Evolutionary conservation across 352 stramenopile genomes (phyloP).

Genomic region (Halophytophthora batemanensis): DNA sequence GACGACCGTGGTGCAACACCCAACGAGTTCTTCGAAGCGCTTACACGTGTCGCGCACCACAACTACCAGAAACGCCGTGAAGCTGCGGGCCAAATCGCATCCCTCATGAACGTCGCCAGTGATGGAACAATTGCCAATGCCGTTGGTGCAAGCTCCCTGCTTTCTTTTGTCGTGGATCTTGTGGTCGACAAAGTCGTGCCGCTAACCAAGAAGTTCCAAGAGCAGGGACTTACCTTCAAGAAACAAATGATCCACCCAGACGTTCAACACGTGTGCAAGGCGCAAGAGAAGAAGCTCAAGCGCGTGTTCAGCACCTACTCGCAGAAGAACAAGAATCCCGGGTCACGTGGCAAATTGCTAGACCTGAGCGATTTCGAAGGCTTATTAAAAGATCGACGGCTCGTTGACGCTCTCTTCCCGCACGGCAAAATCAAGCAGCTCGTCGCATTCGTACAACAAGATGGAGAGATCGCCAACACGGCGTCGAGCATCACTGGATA

Average conservation of each 20-base stretch:
- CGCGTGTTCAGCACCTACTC: constrained; percentile 70
- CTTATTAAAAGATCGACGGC: constrained; percentile 61
- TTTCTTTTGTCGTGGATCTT: constrained; percentile 52
- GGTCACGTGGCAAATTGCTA: constrained; percentile 67
- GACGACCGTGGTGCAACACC: constrained; percentile 65
- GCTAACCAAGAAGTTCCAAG: constrained; percentile 74
- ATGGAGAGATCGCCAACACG: constrained; percentile 45
- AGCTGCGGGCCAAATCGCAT: constrained; percentile 30
- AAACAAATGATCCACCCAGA: constrained; percentile 81
- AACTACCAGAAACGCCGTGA: constrained; percentile 66
- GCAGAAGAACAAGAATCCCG: constrained; percentile 71
- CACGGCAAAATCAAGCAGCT: constrained; percentile 74
- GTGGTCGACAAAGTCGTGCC: constrained; percentile 65
- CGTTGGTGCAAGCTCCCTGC: constrained; percentile 16
- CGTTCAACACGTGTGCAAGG: constrained; percentile 71
- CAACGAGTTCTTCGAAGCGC: constrained; percentile 79
- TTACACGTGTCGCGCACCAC: constrained; percentile 67
- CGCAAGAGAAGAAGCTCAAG: constrained; percentile 77
- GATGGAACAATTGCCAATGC: constrained; percentile 10
- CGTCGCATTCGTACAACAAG: constrained; percentile 74
- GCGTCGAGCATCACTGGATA: constrained; percentile 40
- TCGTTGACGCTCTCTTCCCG: constrained; percentile 74
- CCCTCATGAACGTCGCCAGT: constrained; percentile 27
- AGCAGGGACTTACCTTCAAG: constrained; percentile 81
- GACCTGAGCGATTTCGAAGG: constrained; percentile 69